phyloP scores from a whole-genome alignment of 1,139 yeast genomes.

The Blastobotrys ciferrii region DNA sequence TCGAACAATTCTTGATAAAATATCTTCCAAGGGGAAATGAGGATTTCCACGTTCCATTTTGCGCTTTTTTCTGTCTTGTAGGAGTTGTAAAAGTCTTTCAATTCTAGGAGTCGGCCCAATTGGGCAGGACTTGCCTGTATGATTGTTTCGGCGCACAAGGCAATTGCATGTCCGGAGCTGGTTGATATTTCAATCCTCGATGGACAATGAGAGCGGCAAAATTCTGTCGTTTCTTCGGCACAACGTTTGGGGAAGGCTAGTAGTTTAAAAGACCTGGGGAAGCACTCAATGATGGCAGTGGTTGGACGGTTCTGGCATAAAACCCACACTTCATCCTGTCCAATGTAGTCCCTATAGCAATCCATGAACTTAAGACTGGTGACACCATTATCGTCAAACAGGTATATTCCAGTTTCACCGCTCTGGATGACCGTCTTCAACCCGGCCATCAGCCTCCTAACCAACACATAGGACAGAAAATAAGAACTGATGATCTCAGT shows the following conservation, averaged over 20 bases:
- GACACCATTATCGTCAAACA: neutral
- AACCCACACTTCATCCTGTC: neutral
- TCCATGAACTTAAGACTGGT: neutral
- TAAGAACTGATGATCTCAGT: neutral
- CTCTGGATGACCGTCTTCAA: neutral
- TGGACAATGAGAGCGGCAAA: neutral
- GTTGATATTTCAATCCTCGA: neutral
- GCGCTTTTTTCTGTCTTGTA: neutral
- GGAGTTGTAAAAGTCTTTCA: neutral
- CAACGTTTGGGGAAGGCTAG: neutral
- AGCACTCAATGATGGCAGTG: neutral
- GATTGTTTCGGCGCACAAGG: neutral
- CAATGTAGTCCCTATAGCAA: neutral
- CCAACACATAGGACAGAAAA: neutral
- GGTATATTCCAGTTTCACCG: neutral
- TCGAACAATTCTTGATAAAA: neutral
- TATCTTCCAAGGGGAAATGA: neutral
- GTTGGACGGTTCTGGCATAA: constrained; percentile 1
- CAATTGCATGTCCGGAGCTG: neutral
- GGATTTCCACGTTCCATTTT: neutral
- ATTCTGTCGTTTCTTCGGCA: neutral
- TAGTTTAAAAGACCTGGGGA: neutral
- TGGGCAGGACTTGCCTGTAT: neutral
- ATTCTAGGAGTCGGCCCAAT: neutral
- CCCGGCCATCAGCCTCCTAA: neutral